A percentile compares a stretch with the other conserved stretches of the same genome.
phyloP scores from a whole-genome alignment of 2,329 filamentous ascomycete species.

The Fusarium irregulare region DNA sequence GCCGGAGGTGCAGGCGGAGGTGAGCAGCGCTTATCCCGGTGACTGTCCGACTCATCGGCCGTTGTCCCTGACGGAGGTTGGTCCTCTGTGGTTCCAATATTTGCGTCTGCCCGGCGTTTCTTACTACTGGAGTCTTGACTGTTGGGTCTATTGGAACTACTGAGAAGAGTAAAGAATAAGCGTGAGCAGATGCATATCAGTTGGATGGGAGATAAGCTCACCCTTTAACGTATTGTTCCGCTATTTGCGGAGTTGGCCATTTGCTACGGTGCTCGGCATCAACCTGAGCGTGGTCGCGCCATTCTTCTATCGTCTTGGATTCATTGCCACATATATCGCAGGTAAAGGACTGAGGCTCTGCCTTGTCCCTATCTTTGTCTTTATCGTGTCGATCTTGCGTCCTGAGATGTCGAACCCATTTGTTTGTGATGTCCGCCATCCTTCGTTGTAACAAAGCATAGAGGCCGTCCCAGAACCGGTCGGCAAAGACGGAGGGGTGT shows the following conservation, averaged over 20 bases:
- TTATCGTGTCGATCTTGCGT: conserved; percentile 28
- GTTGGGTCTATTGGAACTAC: background rate
- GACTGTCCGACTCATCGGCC: conserved; percentile 19
- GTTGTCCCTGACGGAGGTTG: background rate
- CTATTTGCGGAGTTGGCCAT: conserved; percentile 25
- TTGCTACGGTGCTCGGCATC: conserved; percentile 33
- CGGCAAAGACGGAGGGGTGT: background rate
- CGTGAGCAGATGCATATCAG: background rate
- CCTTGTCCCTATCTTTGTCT: background rate
- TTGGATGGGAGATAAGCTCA: conserved; percentile 4
- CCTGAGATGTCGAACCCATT: conserved; percentile 37
- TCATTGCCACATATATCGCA: conserved; percentile 42
- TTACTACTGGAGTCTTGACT: conserved; percentile 9
- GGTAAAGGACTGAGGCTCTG: background rate
- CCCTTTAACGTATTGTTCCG: conserved; percentile 24
- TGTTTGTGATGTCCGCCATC: conserved; percentile 31
- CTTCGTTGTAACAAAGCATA: conserved; percentile 18
- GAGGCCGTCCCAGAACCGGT: conserved; percentile 1
- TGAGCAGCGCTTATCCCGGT: conserved; percentile 45
- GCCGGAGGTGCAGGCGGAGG: conserved; percentile 39
- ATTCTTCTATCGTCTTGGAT: conserved; percentile 43
- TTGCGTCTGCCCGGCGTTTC: conserved; percentile 15
- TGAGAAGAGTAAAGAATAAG: background rate
- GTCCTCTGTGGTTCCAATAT: background rate
- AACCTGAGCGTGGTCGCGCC: conserved; percentile 42